A percentile compares a stretch with the other conserved stretches of the same genome.
Conservation (phyloP, 768 basidiomycete genomes). For the Boletus reticulatus region DNA sequence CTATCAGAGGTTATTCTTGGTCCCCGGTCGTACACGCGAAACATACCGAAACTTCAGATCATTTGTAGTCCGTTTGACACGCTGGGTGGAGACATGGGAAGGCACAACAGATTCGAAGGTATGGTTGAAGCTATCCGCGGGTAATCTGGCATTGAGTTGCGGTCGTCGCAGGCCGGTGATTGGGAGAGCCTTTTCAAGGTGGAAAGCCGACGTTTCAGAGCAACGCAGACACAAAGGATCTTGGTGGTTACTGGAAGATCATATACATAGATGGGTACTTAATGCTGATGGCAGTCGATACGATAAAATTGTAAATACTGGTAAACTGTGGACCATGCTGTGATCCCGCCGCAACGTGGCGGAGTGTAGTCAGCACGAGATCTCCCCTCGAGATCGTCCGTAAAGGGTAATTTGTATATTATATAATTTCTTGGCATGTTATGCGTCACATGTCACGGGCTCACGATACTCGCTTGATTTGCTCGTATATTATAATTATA, state of each 20-base stretch:
- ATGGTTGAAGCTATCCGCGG: neutral
- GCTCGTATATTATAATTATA: neutral
- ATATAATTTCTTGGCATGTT: constrained; percentile 2
- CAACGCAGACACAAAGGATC: no score
- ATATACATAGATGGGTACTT: no score
- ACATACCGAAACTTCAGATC: neutral
- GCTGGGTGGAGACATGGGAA: neutral
- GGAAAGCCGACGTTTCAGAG: no score
- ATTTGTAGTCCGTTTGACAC: no score
- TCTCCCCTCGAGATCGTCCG: constrained; percentile 5
- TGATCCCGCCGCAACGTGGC: no score
- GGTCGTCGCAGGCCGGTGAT: neutral
- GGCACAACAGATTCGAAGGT: neutral
- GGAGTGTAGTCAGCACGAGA: neutral
- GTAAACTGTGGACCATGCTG: no score
- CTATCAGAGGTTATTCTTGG: no score
- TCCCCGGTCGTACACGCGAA: neutral
- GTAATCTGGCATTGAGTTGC: neutral
- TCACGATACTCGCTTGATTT: constrained; percentile 1
- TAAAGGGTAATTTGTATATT: constrained; percentile 1
- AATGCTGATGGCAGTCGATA: no score
- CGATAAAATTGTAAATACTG: no score
- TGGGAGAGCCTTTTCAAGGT: no score
- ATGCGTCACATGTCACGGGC: no score
- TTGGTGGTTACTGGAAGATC: no score